Percentiles rank a stretch among this genome's conserved stretches.
Conservation (phyloP, 345 rosid genomes). For the Boechera stricta region DNA sequence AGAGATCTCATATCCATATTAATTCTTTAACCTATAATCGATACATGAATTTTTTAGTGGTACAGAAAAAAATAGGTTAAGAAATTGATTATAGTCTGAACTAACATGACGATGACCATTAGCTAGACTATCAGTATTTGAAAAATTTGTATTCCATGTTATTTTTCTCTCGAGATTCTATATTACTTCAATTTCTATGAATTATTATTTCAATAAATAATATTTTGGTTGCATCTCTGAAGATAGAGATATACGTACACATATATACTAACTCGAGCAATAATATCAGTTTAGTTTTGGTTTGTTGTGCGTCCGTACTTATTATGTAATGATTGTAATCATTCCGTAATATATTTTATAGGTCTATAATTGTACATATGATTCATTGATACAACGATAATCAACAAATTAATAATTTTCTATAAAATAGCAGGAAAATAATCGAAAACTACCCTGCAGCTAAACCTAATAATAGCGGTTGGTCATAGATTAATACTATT, state of each 20-base stretch:
- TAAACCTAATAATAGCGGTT: constrained; percentile 30
- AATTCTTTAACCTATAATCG: neutral
- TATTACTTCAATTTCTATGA: neutral
- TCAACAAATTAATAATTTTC: constrained; percentile 14
- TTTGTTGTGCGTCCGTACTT: constrained; percentile 28
- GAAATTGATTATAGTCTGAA: neutral
- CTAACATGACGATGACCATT: neutral
- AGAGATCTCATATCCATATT: neutral
- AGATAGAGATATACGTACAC: neutral
- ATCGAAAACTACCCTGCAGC: constrained; percentile 28
- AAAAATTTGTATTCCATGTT: neutral
- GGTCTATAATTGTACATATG: constrained; percentile 18
- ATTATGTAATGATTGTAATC: constrained; percentile 6
- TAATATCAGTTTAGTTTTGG: neutral
- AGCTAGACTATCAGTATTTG: neutral
- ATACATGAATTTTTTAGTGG: neutral
- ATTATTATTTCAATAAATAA: neutral
- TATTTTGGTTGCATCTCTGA: neutral
- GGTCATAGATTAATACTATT: constrained; percentile 25
- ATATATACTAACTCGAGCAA: neutral
- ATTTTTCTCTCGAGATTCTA: neutral
- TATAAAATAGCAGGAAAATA: constrained; percentile 17
- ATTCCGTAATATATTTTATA: constrained; percentile 8
- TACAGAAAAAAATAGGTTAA: neutral
- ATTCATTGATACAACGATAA: constrained; percentile 11